Conservation (phyloP, 805 yeast genomes). For the Sugiyamaella lignohabitans region DNA sequence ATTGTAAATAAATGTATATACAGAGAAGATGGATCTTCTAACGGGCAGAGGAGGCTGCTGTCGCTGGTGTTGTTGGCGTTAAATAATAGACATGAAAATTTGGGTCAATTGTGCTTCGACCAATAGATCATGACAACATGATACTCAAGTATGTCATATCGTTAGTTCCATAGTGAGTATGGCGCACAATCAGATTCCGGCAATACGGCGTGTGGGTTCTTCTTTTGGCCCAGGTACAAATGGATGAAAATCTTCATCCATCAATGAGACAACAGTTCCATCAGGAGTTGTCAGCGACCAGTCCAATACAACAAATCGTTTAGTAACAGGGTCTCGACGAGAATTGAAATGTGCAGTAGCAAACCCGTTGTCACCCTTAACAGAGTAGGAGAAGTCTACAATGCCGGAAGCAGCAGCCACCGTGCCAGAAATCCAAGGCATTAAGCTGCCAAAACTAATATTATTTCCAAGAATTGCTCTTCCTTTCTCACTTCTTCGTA, state of each 20-base stretch:
- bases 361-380: slow-evolving; percentile 55
- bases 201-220: slow-evolving; percentile 23
- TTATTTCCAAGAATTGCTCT: slow-evolving; percentile 62
- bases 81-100: too few relatives aligned
- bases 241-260: slow-evolving; percentile 41
- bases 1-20: slow-evolving; percentile 4
- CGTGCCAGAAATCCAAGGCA: slow-evolving; percentile 88
- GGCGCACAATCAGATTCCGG: too few relatives aligned
- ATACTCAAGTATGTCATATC: too few relatives aligned
- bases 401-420: slow-evolving; percentile 77
- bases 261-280: slow-evolving; percentile 38
- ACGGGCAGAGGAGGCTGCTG: too few relatives aligned
- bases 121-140: too few relatives aligned
- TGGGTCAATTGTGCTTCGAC: neutral
- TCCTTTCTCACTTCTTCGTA: slow-evolving; percentile 68
- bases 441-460: slow-evolving; percentile 62
- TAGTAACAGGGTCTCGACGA: slow-evolving; percentile 52
- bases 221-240: slow-evolving; percentile 29
- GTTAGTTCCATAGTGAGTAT: too few relatives aligned
- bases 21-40: neutral
- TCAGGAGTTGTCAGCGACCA: slow-evolving; percentile 56
- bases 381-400: slow-evolving; percentile 65
- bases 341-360: slow-evolving; percentile 61
- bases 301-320: slow-evolving; percentile 51
- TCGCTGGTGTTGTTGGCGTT: too few relatives aligned